phyloP scores from a whole-genome alignment of 768 basidiomycete species.

The Lenzites betulinus region DNA sequence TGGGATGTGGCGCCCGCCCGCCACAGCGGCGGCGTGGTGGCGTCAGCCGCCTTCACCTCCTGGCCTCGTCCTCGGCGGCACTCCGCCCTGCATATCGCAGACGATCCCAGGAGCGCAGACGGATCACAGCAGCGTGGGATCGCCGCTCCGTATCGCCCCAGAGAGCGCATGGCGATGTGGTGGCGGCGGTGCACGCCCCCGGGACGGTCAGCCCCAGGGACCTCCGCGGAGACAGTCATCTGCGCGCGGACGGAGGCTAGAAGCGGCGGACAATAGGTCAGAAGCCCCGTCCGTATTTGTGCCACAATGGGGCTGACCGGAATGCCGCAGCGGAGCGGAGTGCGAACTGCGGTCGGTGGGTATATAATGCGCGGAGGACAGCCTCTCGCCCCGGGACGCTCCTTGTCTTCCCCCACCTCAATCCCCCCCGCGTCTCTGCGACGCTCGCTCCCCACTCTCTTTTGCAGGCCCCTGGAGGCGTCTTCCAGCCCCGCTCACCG shows the following conservation, averaged over 20 bases:
- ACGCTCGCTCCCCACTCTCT: too few species aligned
- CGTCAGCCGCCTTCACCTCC: background rate
- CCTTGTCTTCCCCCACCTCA: slow-evolving; percentile 1
- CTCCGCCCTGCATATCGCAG: too few species aligned
- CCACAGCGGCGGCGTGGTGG: background rate
- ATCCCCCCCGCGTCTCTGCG: background rate
- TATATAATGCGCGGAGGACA: background rate
- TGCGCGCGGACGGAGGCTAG: background rate
- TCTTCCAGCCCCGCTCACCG: background rate
- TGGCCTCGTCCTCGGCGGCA: background rate
- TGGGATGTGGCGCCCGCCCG: slow-evolving; percentile 1
- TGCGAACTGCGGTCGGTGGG: slow-evolving; percentile 8
- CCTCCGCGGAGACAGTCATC: too few species aligned
- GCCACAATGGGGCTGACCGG: slow-evolving; percentile 7
- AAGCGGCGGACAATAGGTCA: background rate
- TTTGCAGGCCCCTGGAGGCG: too few species aligned
- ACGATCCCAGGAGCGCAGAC: too few species aligned
- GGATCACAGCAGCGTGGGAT: too few species aligned
- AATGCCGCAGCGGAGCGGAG: slow-evolving; percentile 12
- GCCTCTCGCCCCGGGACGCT: background rate
- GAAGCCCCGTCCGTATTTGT: background rate
- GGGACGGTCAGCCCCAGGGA: background rate
- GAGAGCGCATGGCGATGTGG: too few species aligned
- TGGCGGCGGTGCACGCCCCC: too few species aligned
- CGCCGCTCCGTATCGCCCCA: too few species aligned